A percentile compares a stretch with the other conserved stretches of the same genome.
Evolutionary conservation across 2,329 filamentous ascomycete genomes (phyloP).

Genomic region (Colletotrichum musicola): DNA sequence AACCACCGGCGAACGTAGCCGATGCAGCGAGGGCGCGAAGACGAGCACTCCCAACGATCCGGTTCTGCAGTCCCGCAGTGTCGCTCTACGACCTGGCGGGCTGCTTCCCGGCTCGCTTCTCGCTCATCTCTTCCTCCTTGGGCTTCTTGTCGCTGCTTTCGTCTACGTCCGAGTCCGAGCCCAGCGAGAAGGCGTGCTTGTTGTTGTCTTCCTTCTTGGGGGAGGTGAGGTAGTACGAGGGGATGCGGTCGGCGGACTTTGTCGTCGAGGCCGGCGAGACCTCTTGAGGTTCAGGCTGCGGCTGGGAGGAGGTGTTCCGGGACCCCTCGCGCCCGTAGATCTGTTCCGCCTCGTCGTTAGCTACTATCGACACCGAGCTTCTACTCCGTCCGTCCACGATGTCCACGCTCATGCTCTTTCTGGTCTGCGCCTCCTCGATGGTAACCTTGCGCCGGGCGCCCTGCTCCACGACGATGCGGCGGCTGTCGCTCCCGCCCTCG

Average conservation of each 20-base stretch:
- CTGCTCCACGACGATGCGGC: neutral
- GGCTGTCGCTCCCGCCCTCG: neutral
- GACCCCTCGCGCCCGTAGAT: conserved; percentile 25
- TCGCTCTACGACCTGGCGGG: conserved; percentile 30
- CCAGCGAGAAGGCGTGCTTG: neutral
- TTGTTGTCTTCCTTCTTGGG: neutral
- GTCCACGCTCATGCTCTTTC: neutral
- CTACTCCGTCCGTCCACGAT: neutral
- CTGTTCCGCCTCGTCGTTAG: neutral
- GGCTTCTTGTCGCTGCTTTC: neutral
- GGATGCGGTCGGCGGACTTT: conserved; percentile 14
- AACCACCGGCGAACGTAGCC: no score
- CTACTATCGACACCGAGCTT: neutral
- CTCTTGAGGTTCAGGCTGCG: neutral
- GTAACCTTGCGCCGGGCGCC: neutral
- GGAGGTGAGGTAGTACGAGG: conserved; percentile 19
- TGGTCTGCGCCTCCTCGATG: neutral
- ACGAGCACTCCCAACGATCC: neutral
- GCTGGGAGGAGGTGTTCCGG: neutral
- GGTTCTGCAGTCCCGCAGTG: neutral
- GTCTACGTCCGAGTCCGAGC: conserved; percentile 12
- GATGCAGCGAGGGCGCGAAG: no score
- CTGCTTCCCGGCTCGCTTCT: conserved; percentile 18
- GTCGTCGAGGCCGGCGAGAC: neutral
- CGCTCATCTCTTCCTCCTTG: neutral